phyloP scores from a whole-genome alignment of 2,329 filamentous ascomycete species.

The Talaromyces piceae region DNA sequence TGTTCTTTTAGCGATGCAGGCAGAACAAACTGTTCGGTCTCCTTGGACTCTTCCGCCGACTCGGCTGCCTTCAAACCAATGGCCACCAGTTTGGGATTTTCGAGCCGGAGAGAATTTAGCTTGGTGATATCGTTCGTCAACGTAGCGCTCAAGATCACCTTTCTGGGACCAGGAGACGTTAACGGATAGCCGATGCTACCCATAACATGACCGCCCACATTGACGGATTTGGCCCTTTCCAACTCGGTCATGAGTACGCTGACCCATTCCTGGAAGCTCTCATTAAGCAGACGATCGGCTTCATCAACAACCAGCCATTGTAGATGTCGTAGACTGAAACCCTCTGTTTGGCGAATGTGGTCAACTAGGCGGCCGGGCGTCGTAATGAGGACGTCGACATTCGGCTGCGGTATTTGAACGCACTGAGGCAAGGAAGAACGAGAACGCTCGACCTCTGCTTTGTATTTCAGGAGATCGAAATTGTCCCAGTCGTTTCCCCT shows the following conservation, averaged over 20 bases:
- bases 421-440: constrained; percentile 50
- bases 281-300: constrained; percentile 82
- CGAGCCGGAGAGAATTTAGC: constrained; percentile 64
- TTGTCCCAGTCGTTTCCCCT: constrained; percentile 41
- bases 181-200: constrained; percentile 30
- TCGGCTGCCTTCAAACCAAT: constrained; percentile 49
- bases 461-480: constrained; percentile 39
- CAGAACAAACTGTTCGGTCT: constrained; percentile 46
- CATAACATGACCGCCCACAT: constrained; percentile 28
- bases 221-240: constrained; percentile 49
- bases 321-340: constrained; percentile 69
- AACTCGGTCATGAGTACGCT: constrained; percentile 56
- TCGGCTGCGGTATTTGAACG: constrained; percentile 58
- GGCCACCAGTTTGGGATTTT: constrained; percentile 66
- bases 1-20: constrained; percentile 58
- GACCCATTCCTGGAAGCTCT: constrained; percentile 90
- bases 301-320: constrained; percentile 91
- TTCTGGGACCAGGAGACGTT: constrained; percentile 51
- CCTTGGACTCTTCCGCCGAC: constrained; percentile 12
- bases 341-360: constrained; percentile 74
- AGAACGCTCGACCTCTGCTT: constrained; percentile 35
- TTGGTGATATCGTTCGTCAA: constrained; percentile 83
- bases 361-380: constrained; percentile 90
- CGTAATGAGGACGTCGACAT: constrained; percentile 80
- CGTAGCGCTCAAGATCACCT: constrained; percentile 83